phyloP scores from a whole-genome alignment of 1,284 basidiomycete species.

The Ganoderma sinense region DNA sequence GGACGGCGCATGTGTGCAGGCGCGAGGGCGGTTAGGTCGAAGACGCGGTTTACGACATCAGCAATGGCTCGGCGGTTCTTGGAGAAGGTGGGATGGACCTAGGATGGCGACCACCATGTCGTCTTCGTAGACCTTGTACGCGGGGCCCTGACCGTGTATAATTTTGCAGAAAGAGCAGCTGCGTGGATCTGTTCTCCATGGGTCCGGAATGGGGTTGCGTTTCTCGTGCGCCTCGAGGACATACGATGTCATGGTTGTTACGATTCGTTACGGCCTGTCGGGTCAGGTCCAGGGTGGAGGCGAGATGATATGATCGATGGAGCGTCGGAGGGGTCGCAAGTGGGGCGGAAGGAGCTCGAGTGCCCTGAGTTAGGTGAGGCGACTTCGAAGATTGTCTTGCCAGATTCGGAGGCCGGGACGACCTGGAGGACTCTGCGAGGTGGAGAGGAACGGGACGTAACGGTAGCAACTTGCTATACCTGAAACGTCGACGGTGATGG shows the following conservation, averaged over 20 bases:
- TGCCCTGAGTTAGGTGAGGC: neutral
- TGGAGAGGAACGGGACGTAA: neutral
- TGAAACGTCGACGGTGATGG: neutral
- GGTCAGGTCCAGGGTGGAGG: neutral
- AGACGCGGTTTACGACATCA: neutral
- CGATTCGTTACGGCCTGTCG: neutral
- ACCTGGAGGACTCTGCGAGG: too few species aligned
- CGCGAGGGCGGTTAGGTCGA: neutral
- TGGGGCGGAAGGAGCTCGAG: neutral
- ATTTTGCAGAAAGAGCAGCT: constrained; percentile 72
- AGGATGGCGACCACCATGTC: constrained; percentile 75
- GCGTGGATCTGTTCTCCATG: constrained; percentile 53
- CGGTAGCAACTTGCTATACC: neutral
- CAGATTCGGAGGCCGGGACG: neutral
- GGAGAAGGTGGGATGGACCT: constrained; percentile 46
- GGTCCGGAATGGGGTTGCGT: constrained; percentile 45
- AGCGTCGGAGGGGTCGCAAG: neutral
- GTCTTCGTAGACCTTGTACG: constrained; percentile 66
- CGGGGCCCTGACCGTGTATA: constrained; percentile 53
- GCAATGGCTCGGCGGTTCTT: neutral
- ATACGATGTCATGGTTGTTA: constrained; percentile 67
- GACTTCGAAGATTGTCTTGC: neutral
- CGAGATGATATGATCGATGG: neutral
- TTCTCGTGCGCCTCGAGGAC: constrained; percentile 69
- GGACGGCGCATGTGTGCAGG: neutral